phyloP scores from a whole-genome alignment of 352 stramenopile genomes.

The Phytophthora cactorum region DNA sequence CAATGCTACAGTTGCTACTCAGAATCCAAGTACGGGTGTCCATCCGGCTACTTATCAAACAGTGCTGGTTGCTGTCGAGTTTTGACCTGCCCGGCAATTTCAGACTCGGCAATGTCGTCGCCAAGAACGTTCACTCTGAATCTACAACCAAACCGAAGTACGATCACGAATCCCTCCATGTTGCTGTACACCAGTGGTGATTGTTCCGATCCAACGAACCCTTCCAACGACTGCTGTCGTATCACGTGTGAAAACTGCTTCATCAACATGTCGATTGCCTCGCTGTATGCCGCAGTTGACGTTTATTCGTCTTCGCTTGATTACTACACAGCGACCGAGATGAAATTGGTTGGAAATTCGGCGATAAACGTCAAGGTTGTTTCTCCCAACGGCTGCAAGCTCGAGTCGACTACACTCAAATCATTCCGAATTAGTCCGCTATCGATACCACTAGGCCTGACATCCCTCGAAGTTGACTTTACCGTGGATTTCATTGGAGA shows the following conservation, averaged over 20 bases:
- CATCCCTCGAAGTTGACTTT: background rate
- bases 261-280: slow-evolving; percentile 27
- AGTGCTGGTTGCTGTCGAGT: background rate
- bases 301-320: background rate
- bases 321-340: slow-evolving; percentile 1
- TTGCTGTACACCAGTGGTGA: slow-evolving; percentile 8
- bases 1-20: background rate
- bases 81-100: background rate
- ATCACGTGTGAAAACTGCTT: slow-evolving; percentile 34
- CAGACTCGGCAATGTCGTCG: background rate
- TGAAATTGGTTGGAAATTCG: slow-evolving; percentile 7
- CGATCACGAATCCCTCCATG: background rate
- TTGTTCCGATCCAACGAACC: slow-evolving; percentile 22
- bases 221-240: slow-evolving; percentile 22
- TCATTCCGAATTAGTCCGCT: background rate
- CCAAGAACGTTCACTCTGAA: background rate
- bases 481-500: slow-evolving; percentile 2
- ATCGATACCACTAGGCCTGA: background rate
- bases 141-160: background rate
- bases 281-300: slow-evolving; percentile 25
- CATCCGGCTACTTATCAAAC: background rate
- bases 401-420: background rate
- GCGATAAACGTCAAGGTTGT: slow-evolving; percentile 1
- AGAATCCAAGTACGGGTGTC: background rate
- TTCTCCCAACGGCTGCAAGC: slow-evolving; percentile 12